A percentile compares a stretch with the other conserved stretches of the same genome.
phyloP scores from a whole-genome alignment of 2,329 filamentous ascomycete species.

The Ophiostoma australiae region DNA sequence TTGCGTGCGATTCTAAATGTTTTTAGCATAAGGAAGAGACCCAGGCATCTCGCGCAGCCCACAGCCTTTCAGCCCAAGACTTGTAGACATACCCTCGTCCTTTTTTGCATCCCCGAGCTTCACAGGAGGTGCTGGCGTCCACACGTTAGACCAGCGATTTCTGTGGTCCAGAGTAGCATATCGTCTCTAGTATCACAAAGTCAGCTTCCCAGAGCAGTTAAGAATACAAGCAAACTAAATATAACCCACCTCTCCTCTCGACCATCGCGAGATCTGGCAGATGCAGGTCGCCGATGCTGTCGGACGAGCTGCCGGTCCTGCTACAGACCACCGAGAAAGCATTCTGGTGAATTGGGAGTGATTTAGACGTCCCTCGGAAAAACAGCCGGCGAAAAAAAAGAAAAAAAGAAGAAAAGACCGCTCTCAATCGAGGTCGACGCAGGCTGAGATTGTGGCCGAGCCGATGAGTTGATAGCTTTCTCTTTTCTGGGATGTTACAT shows the following conservation, averaged over 20 bases:
- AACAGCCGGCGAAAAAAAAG: not conserved
- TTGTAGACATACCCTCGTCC: slow-evolving; percentile 45
- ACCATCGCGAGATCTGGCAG: slow-evolving; percentile 1
- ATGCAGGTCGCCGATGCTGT: slow-evolving; percentile 1
- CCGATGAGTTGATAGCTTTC: not conserved
- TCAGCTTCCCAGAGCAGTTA: not conserved
- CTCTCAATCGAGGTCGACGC: not conserved
- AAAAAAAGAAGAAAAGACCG: not conserved
- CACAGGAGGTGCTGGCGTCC: slow-evolving; percentile 62
- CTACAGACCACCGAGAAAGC: not conserved
- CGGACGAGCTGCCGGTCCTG: slow-evolving; percentile 3
- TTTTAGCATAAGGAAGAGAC: not conserved
- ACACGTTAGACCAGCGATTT: slow-evolving; percentile 64
- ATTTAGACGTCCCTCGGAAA: not conserved
- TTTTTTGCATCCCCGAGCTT: slow-evolving; percentile 54
- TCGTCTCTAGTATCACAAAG: slow-evolving; percentile 11
- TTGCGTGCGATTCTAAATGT: slow-evolving; percentile 56
- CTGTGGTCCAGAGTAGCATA: slow-evolving; percentile 29
- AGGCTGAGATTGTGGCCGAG: not conserved
- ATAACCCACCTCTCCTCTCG: slow-evolving; percentile 11
- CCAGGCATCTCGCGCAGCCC: too few relatives aligned
- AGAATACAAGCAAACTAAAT: not conserved
- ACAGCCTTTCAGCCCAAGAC: too few relatives aligned
- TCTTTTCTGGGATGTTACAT: slow-evolving; percentile 10
- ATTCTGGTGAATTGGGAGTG: not conserved